These are phyloP conservation scores for Pleurotus ostreatus DNA, from an alignment of 768 basidiomycete species.

Conservation along the genomic window DNA sequence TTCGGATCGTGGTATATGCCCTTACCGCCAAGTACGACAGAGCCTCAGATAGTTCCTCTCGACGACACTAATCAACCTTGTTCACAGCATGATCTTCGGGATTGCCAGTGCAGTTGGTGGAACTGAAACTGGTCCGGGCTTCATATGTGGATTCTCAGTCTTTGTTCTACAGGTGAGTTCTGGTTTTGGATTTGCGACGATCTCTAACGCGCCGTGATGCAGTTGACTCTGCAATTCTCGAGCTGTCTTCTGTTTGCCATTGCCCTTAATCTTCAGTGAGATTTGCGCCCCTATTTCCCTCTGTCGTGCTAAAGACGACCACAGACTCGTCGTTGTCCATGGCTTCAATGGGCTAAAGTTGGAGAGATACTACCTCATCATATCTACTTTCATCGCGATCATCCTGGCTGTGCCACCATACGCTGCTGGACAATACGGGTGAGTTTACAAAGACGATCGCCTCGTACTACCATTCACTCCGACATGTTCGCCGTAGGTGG, in stretches of 20 bases:
- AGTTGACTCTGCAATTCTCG: constrained; percentile 18
- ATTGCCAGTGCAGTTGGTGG: constrained; percentile 18
- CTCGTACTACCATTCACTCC: background rate
- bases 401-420: constrained; percentile 16
- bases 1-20: constrained; percentile 15
- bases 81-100: constrained; percentile 16
- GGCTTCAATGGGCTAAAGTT: constrained; percentile 13
- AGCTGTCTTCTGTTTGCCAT: constrained; percentile 18
- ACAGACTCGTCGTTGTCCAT: constrained; percentile 17
- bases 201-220: background rate
- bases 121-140: constrained; percentile 1
- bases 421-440: constrained; percentile 19
- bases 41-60: background rate
- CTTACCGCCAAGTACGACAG: constrained; percentile 17
- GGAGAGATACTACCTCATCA: constrained; percentile 16
- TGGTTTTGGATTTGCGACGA: background rate
- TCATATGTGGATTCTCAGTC: constrained; percentile 17
- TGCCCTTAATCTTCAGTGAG: constrained; percentile 20
- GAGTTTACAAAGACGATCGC: background rate
- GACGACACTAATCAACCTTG: background rate
- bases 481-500: constrained; percentile 10
- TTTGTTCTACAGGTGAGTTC: constrained; percentile 16
- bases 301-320: background rate
- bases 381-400: background rate
- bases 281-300: background rate